These are phyloP conservation scores for Leccinum laetum DNA, from an alignment of 1,284 basidiomycete genomes.

Conservation along the genomic window DNA sequence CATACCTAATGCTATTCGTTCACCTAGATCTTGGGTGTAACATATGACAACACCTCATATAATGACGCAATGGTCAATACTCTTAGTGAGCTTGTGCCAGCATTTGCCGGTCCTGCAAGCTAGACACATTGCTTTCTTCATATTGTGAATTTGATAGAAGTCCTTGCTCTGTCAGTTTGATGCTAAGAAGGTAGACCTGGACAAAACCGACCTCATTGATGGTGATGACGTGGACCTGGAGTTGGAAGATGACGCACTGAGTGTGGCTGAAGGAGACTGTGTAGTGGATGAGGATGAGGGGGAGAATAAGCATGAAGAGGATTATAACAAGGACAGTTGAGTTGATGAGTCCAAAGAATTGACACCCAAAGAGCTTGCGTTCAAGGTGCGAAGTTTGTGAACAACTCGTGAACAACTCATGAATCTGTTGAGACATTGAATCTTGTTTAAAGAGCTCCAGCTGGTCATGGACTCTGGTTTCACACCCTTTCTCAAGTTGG, in stretches of 20 bases:
- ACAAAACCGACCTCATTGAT: neutral
- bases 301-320: neutral
- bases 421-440: no score
- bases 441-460: no score
- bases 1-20: neutral
- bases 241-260: neutral
- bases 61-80: neutral
- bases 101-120: neutral
- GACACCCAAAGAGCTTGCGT: neutral
- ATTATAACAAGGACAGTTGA: neutral
- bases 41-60: neutral
- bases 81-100: neutral
- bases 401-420: no score
- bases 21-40: neutral
- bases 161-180: neutral
- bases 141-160: neutral
- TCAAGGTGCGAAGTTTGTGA: no score
- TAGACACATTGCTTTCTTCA: neutral
- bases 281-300: neutral
- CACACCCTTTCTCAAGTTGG: no score
- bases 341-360: neutral
- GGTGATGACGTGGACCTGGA: neutral
- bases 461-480: no score
- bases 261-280: no score
- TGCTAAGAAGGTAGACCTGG: neutral